Evolutionary conservation across 1,284 basidiomycete species (phyloP).

Genomic region (Inonotus obliquus): DNA sequence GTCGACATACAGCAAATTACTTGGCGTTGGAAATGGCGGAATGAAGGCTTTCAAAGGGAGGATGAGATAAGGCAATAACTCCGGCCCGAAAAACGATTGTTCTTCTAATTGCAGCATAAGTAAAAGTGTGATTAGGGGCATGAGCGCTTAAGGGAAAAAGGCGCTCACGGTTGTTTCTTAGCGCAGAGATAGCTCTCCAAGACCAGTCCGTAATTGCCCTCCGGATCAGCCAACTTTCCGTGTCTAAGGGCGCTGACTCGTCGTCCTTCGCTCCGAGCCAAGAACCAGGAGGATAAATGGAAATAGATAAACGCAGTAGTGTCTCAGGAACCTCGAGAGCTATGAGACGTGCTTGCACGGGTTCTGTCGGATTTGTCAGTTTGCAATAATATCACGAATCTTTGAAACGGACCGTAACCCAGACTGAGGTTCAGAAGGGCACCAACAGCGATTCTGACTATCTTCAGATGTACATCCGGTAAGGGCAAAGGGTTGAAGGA

Average conservation of each 20-base stretch:
- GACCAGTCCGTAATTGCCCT: slow-evolving; percentile 67
- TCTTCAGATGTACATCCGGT: slow-evolving; percentile 57
- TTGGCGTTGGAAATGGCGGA: slow-evolving; percentile 41
- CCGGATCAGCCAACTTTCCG: slow-evolving; percentile 63
- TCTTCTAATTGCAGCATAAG: slow-evolving; percentile 29
- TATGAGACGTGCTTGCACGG: slow-evolving; percentile 61
- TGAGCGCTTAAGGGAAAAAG: slow-evolving; percentile 5
- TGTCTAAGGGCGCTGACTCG: slow-evolving; percentile 25
- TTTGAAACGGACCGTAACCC: slow-evolving; percentile 56
- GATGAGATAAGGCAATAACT: slow-evolving; percentile 59
- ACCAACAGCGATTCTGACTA: slow-evolving; percentile 75
- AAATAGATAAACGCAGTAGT: slow-evolving; percentile 61
- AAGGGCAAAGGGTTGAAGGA: slow-evolving; percentile 43
- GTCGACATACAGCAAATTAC: slow-evolving; percentile 37
- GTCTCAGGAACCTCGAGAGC: slow-evolving; percentile 63
- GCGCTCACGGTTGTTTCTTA: slow-evolving; percentile 55
- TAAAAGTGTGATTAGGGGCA: background rate
- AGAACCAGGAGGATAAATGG: slow-evolving; percentile 64
- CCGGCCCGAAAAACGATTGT: slow-evolving; percentile 52
- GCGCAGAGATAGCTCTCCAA: slow-evolving; percentile 66
- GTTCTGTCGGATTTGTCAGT: slow-evolving; percentile 41
- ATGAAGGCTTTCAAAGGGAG: slow-evolving; percentile 53
- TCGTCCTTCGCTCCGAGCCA: slow-evolving; percentile 42
- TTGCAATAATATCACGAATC: background rate
- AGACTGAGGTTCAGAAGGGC: slow-evolving; percentile 77